These are phyloP conservation scores for Candida stauntonica DNA, from an alignment of 805 yeast genomes.

Conservation along the genomic window DNA sequence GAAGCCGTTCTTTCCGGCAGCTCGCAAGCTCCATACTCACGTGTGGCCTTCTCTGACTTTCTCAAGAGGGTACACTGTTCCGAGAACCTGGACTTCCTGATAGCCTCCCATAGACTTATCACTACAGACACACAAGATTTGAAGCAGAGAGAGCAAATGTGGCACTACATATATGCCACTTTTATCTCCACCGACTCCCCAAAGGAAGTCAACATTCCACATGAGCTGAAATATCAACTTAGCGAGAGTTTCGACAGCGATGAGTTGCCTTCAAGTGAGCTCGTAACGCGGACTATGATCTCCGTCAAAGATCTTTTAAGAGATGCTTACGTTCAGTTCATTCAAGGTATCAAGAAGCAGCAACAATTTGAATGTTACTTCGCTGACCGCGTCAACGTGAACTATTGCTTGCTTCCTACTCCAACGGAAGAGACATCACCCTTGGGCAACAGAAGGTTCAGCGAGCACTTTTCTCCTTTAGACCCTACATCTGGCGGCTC, in stretches of 20 bases:
- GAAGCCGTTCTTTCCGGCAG: slow-evolving; percentile 22
- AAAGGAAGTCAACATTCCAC: slow-evolving; percentile 31
- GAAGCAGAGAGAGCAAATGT: slow-evolving; percentile 12
- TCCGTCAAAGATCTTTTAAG: slow-evolving; percentile 22
- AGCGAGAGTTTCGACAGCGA: slow-evolving; percentile 7
- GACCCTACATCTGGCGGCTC: slow-evolving; percentile 12
- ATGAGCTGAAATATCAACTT: slow-evolving; percentile 20
- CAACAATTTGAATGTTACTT: slow-evolving; percentile 6
- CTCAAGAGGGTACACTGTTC: slow-evolving; percentile 24
- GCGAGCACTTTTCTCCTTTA: slow-evolving; percentile 21
- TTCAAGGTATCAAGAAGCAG: slow-evolving; percentile 15
- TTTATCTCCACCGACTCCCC: slow-evolving; percentile 37
- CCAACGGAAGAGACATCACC: slow-evolving; percentile 12
- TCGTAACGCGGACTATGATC: slow-evolving; percentile 20
- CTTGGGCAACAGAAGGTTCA: slow-evolving; percentile 10
- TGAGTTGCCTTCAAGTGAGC: slow-evolving; percentile 15
- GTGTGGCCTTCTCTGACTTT: slow-evolving; percentile 25
- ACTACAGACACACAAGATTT: slow-evolving; percentile 4
- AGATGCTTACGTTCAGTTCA: slow-evolving; percentile 25
- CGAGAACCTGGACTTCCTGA: slow-evolving; percentile 26
- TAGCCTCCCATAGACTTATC: slow-evolving; percentile 19
- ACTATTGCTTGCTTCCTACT: slow-evolving; percentile 17
- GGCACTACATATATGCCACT: slow-evolving; percentile 32
- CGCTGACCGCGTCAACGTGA: slow-evolving; percentile 11
- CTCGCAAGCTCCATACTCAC: slow-evolving; percentile 24